Evolutionary conservation across 257 asterid genomes (phyloP), one percentile per base, ranked within the genome.

Genomic region (Ilex aquifolium): DNA sequence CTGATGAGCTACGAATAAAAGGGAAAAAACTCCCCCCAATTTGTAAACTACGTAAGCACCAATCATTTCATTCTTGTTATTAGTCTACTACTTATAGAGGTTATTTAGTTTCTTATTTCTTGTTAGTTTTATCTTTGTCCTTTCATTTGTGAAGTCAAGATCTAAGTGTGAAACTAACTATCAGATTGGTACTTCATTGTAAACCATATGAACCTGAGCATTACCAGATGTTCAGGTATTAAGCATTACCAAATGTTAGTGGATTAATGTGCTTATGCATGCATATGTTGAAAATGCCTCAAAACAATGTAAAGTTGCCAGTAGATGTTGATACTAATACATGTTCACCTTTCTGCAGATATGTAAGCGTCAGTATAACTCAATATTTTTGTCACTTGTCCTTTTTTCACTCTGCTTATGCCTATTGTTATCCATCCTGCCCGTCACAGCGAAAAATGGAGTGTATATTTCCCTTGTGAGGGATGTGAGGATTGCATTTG

Each of bases 401-500:
- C 27, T 21, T 21, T 21, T 21, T 21, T 21, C 27, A 21, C 27
- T 21, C 27, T 21, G 27, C 10, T 49, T 11, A 11, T 49, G 14
- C 5, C 6, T 49, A 3, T 49, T 12, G 10, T 11, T 49, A 6
- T 49, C 10, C 16, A 11, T 61, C 70, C 53, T 53, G 7, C 1
- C 30, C 59, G 15, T 6, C 32, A 40, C 68, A 92, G 97, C 87
- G 3, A 93, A 93, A 82, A 90, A 93, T 44, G 96, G 99, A 31
- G 92, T 93, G 32, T 93, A 93, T 77, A 42, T 78, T 32, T 57
- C 76, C 29, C 76, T 93, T 42, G 95, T 85, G 77, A 82, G 78
- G 78, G 99, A 93, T 44, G 99, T 87, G 68, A 84, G 95, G 76
- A 72, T 70, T 52, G 97, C 97, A 50, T 93, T 93, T 61, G 97